A percentile compares a stretch with the other conserved stretches of the same genome.
Conservation (phyloP, 1,284 basidiomycete species). For the Naganishia albida region DNA sequence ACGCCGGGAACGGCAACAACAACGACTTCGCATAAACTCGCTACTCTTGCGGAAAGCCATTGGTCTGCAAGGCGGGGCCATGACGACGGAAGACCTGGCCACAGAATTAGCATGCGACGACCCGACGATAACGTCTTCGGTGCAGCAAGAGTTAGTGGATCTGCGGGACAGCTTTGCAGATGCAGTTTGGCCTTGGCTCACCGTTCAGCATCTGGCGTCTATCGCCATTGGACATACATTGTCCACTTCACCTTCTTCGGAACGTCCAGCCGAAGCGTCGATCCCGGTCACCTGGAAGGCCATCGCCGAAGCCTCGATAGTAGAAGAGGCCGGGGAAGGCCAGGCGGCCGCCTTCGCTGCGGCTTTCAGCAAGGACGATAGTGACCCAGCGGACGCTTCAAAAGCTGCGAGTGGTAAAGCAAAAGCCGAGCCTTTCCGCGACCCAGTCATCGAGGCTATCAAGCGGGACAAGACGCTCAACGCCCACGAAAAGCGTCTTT, state of each 20-base stretch:
- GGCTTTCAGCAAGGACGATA: neutral
- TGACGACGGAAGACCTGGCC: constrained; percentile 56
- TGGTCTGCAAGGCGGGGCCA: constrained; percentile 67
- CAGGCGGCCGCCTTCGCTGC: constrained; percentile 14
- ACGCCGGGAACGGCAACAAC: constrained; percentile 61
- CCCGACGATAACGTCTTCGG: constrained; percentile 36
- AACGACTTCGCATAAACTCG: constrained; percentile 73
- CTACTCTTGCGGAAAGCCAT: constrained; percentile 76
- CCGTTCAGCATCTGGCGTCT: constrained; percentile 70
- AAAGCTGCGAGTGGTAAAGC: constrained; percentile 23
- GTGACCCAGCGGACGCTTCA: neutral
- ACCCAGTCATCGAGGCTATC: constrained; percentile 72
- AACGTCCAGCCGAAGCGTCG: neutral
- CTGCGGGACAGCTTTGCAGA: constrained; percentile 76
- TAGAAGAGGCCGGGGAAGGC: constrained; percentile 22
- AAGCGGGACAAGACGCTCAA: constrained; percentile 73
- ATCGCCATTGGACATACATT: constrained; percentile 57
- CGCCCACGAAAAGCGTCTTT: constrained; percentile 70
- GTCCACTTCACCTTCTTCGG: neutral
- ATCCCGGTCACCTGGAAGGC: constrained; percentile 27
- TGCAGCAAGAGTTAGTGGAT: constrained; percentile 39
- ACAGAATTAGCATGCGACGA: constrained; percentile 36
- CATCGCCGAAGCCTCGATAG: constrained; percentile 32
- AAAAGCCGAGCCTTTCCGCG: constrained; percentile 43
- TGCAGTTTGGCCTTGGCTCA: constrained; percentile 65